Conservation (phyloP, 2,329 filamentous ascomycete genomes). For the Monosporascus sp. region DNA sequence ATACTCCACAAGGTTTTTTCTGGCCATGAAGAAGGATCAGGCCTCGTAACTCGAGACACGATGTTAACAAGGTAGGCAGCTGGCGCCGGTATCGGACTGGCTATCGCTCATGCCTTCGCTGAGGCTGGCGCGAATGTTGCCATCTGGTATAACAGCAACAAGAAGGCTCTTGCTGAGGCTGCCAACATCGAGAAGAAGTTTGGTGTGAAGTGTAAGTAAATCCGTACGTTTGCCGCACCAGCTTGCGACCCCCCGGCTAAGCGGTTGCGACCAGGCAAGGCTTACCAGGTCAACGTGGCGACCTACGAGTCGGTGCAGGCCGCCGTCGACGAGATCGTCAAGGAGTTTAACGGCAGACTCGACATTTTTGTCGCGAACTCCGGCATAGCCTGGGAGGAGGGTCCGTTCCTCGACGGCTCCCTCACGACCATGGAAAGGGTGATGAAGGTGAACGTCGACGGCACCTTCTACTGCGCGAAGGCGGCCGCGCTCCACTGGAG, state of each 20-base stretch:
- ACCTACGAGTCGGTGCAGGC: conserved; percentile 45
- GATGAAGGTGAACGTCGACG: conserved; percentile 66
- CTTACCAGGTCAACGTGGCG: conserved; percentile 58
- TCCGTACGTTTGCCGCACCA: background rate
- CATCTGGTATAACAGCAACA: conserved; percentile 68
- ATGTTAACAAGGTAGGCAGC: conserved; percentile 5
- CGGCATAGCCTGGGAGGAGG: conserved; percentile 68
- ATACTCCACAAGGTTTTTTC: background rate
- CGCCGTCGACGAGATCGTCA: conserved; percentile 46
- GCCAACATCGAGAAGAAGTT: conserved; percentile 59
- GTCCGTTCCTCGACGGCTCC: conserved; percentile 59
- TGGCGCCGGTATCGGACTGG: conserved; percentile 55
- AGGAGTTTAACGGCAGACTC: conserved; percentile 68
- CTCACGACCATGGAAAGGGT: conserved; percentile 62
- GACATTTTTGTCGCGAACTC: conserved; percentile 78
- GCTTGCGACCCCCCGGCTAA: too few species aligned
- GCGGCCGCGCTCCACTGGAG: conserved; percentile 65
- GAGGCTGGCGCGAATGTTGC: conserved; percentile 69
- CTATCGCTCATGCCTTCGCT: conserved; percentile 57
- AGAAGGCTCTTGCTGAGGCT: conserved; percentile 56
- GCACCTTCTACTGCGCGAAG: conserved; percentile 71
- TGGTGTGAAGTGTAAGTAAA: conserved; percentile 57
- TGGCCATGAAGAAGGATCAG: background rate
- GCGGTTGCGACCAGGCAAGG: conserved; percentile 38
- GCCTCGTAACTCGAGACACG: background rate